phyloP scores from a whole-genome alignment of 1,284 basidiomycete genomes.

The Rhizoctonia solani region DNA sequence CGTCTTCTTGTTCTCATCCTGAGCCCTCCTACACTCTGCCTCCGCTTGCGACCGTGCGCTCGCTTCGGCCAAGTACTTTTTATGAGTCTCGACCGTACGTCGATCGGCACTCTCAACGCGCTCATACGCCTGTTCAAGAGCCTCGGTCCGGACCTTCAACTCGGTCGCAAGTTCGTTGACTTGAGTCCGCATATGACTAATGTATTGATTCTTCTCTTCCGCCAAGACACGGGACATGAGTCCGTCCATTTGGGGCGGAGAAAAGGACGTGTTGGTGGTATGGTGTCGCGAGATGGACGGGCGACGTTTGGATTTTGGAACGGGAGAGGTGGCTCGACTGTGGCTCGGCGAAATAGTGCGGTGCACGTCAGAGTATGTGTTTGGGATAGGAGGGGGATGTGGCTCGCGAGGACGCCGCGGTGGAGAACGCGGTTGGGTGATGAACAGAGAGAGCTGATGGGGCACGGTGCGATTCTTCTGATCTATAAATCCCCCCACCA shows the following conservation, averaged over 20 bases:
- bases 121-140: constrained; percentile 16
- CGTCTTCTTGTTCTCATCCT: constrained; percentile 48
- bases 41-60: constrained; percentile 58
- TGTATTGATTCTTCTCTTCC: not conserved
- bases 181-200: not conserved
- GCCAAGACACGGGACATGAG: not conserved
- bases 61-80: constrained; percentile 2
- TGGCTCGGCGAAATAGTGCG: not conserved
- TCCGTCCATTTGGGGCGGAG: not conserved
- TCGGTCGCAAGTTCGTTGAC: constrained; percentile 8
- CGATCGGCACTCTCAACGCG: not conserved
- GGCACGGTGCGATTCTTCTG: constrained; percentile 1
- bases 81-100: constrained; percentile 5
- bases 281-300: not conserved
- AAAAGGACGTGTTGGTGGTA: not conserved
- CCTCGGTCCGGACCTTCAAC: constrained; percentile 14
- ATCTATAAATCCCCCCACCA: not conserved
- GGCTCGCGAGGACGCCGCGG: constrained; percentile 17
- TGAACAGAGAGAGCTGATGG: not conserved
- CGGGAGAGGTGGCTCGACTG: not conserved
- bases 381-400: not conserved
- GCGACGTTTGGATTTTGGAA: not conserved
- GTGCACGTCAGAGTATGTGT: not conserved
- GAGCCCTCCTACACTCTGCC: constrained; percentile 50
- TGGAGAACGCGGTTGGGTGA: too few species aligned